A percentile compares a stretch with the other conserved stretches of the same genome.
Conservation (phyloP, 805 yeast species). For the Saccharomycopsis amapae region DNA sequence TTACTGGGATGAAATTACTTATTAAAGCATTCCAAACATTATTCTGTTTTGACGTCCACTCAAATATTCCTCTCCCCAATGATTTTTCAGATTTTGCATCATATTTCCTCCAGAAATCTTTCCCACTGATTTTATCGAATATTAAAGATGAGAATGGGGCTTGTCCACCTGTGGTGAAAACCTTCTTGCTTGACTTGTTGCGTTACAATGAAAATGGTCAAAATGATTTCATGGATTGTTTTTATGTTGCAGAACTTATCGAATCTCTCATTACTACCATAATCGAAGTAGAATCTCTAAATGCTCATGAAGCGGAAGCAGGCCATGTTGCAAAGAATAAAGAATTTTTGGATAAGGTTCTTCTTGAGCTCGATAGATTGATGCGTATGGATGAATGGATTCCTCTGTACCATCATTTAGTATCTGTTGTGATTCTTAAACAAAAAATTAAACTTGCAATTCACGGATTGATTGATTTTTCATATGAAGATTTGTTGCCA, state of each 20-base stretch:
- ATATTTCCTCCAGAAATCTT: constrained; percentile 63
- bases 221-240: constrained; percentile 68
- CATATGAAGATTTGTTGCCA: constrained; percentile 48
- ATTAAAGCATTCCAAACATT: constrained; percentile 59
- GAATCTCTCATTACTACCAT: constrained; percentile 39
- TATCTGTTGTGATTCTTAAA: constrained; percentile 49
- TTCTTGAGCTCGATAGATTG: constrained; percentile 65
- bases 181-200: constrained; percentile 60
- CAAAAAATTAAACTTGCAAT: constrained; percentile 55
- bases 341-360: constrained; percentile 39
- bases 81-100: constrained; percentile 66
- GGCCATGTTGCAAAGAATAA: constrained; percentile 27
- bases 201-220: constrained; percentile 81
- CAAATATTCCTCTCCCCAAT: constrained; percentile 67
- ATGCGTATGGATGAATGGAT: constrained; percentile 81
- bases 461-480: constrained; percentile 44
- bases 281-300: constrained; percentile 26
- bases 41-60: constrained; percentile 64
- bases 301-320: constrained; percentile 25
- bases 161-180: constrained; percentile 52
- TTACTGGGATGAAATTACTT: constrained; percentile 67
- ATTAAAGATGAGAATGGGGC: constrained; percentile 57
- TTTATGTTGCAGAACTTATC: constrained; percentile 55
- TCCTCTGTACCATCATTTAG: constrained; percentile 57
- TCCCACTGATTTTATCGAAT: constrained; percentile 53